Base-by-base conservation (phyloP, 2,329 filamentous ascomycete species). In the Myrmaecium sp. region DNA sequence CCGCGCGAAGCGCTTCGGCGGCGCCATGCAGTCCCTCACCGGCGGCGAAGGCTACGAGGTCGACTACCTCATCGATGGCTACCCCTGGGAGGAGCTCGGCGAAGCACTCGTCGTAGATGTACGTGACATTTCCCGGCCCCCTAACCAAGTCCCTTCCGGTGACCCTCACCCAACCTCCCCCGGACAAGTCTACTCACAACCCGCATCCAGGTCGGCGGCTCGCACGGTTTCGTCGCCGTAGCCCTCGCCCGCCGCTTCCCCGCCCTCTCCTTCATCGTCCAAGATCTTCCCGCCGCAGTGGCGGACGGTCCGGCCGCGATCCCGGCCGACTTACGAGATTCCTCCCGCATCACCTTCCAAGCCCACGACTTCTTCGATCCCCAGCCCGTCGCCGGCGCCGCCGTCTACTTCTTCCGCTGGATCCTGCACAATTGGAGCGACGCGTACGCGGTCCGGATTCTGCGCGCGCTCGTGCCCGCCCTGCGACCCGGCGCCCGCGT, bases 401-500 rank as follows among this genome's bases (percentile, higher is more conserved):
- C 45, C 25, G 34, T 44, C 12, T 58, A 55, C 32, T 38, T 51
- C 13, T 44, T 55, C 17, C 45, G 53, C 14, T 46, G 42, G 32
- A 43, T 54, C 7, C 34, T 57, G 14, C 55, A 58, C 32, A 55
- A 59, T 29, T 55, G 47, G 47, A 38, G 38, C 12, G 51, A 57
- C 27, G 36, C 39, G 12, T 43, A 56, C 16, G 44, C 42, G 17
- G 36, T 47, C n/a, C 38, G 33, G 6, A 54, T 58, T 16, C 31
- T 35, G 14, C 23, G 17, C 13, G 17, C 23, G 17, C 17, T 33
- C 12, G 29, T 32, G 26, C 30, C 33, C 16, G 33, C 31, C 5
- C 23, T 35, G 12, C 31, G 33, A 21, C 25, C 30, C 10, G 33
- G 33, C 12, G 28, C 33, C 7, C 21, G 33, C 6, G 26, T 35